A percentile compares a stretch with the other conserved stretches of the same genome.
Conservation (phyloP, 768 basidiomycete genomes). For the Rhodotorula paludigena region DNA sequence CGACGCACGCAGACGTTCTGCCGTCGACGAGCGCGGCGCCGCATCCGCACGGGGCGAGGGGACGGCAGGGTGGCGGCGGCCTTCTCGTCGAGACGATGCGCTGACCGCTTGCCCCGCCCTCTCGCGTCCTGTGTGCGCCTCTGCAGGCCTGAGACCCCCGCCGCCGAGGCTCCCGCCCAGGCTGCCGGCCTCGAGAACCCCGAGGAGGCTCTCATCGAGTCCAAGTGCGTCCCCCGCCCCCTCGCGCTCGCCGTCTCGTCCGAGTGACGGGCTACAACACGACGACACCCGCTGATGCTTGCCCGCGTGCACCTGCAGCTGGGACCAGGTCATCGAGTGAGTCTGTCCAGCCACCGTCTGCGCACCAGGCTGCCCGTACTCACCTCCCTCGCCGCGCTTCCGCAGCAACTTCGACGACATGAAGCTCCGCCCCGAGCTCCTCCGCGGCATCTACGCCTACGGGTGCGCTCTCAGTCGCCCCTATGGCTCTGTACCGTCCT, state of each 20-base stretch:
- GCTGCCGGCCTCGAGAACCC: constrained; percentile 32
- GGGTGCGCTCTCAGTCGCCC: constrained; percentile 58
- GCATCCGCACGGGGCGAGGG: neutral
- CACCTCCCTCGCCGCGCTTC: too few relatives aligned
- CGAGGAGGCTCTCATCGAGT: constrained; percentile 39
- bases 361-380: neutral
- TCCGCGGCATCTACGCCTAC: constrained; percentile 97
- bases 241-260: neutral
- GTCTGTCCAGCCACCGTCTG: neutral
- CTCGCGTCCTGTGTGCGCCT: too few relatives aligned
- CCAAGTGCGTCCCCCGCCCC: constrained; percentile 28
- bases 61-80: too few relatives aligned
- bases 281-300: neutral
- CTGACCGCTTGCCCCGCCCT: too few relatives aligned
- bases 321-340: constrained; percentile 41
- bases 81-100: too few relatives aligned
- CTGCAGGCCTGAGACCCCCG: constrained; percentile 36
- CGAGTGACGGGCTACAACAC: too few relatives aligned
- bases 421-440: constrained; percentile 91
- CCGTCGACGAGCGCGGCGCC: too few relatives aligned
- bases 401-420: constrained; percentile 62
- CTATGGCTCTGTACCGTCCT: neutral
- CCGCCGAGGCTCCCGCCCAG: constrained; percentile 32
- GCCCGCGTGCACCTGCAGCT: constrained; percentile 6
- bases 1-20: too few relatives aligned